Conservation (phyloP, 495 filamentous ascomycete species). For the Neurospora sp. region DNA sequence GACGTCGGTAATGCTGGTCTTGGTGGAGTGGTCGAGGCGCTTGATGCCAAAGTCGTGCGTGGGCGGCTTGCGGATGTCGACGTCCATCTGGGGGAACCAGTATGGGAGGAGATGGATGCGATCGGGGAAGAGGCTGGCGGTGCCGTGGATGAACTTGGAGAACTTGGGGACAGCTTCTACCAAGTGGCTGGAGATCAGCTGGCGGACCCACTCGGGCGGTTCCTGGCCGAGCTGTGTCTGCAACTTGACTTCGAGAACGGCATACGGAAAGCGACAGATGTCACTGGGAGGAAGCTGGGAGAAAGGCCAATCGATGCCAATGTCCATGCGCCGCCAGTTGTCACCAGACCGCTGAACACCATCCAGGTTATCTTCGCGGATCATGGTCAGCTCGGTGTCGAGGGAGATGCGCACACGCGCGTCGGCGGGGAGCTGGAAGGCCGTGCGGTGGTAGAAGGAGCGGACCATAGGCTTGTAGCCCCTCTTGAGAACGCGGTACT, state of each 20-base stretch:
- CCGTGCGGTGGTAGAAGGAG: slow-evolving; percentile 95
- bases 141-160: slow-evolving; percentile 98
- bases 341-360: slow-evolving; percentile 63
- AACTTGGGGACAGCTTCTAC: slow-evolving; percentile 98
- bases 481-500: slow-evolving; percentile 81
- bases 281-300: slow-evolving; percentile 77
- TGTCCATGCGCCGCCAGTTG: slow-evolving; percentile 96
- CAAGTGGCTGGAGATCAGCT: slow-evolving; percentile 82
- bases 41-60: slow-evolving; percentile 83
- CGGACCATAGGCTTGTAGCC: slow-evolving; percentile 76
- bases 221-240: slow-evolving; percentile 97
- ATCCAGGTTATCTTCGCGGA: slow-evolving; percentile 90
- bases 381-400: slow-evolving; percentile 91
- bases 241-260: slow-evolving; percentile 92
- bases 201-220: slow-evolving; percentile 90
- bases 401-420: slow-evolving; percentile 93
- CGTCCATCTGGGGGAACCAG: slow-evolving; percentile 98
- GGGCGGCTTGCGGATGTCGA: slow-evolving; percentile 90
- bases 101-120: slow-evolving; percentile 87
- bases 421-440: slow-evolving; percentile 95
- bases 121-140: slow-evolving; percentile 72
- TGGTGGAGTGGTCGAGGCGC: slow-evolving; percentile 61
- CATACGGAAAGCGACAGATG: slow-evolving; percentile 87
- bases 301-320: slow-evolving; percentile 94
- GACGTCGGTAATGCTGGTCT: slow-evolving; percentile 68